Conservation (phyloP, 2,329 filamentous ascomycete genomes). For the Fusarium annulatum region DNA sequence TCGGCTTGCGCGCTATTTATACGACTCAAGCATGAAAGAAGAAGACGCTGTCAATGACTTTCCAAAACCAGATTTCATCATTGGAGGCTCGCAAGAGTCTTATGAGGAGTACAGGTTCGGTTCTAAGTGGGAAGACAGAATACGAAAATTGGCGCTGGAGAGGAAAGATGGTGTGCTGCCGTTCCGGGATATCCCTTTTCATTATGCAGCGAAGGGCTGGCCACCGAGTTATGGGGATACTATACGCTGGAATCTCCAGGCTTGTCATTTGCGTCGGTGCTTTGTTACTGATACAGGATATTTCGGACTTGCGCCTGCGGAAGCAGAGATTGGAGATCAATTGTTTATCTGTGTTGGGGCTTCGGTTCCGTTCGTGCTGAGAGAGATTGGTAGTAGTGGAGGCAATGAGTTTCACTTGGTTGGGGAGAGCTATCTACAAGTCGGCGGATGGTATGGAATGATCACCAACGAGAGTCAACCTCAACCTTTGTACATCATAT, state of each 20-base stretch:
- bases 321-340: neutral
- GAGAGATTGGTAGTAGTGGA: fast-evolving
- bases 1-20: too few relatives aligned
- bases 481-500: neutral
- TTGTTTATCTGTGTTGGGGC: fast-evolving
- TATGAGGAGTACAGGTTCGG: neutral
- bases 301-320: neutral
- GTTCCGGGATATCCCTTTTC: neutral
- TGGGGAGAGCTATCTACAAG: neutral
- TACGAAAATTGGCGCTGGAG: neutral
- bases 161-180: neutral
- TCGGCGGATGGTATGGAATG: fast-evolving
- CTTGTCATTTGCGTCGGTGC: neutral
- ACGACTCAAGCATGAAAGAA: too few relatives aligned
- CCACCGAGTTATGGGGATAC: neutral
- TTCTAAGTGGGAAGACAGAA: neutral
- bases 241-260: fast-evolving
- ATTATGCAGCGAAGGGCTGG: neutral
- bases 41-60: too few relatives aligned
- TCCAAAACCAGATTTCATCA: neutral
- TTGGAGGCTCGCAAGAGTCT: neutral
- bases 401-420: neutral
- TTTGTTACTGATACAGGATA: neutral
- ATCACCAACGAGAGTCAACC: neutral
- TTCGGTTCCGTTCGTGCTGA: fast-evolving